Base-by-base conservation (phyloP, 768 basidiomycete genomes). In the Sporobolomyces phaffii region DNA sequence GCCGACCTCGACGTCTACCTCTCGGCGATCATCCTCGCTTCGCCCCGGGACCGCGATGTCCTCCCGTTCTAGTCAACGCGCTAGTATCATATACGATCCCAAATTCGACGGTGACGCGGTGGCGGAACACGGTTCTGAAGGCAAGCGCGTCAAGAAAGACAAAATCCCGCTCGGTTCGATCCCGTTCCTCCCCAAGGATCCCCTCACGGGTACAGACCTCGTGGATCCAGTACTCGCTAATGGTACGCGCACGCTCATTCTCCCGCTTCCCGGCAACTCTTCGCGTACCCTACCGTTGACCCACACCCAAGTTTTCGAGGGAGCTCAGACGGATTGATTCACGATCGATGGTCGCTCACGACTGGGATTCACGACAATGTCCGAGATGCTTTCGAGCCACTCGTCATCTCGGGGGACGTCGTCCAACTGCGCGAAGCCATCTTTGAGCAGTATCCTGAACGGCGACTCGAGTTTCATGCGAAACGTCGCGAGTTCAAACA, bases 351-450 rank as follows among this genome's bases (percentile, higher is more conserved):
- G 67, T 36, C 51, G 1, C 64, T 72, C 38, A 54, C 66, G 33
- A 15, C 36, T 1, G 50, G 31, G 2, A 2, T 17, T 26, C 50
- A 38, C 34, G 14, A 61, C 28, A 64, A 66, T 34, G 26, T 65
- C 2, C 24, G 50, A 40, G 56, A 60, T 29, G 65, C 64, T 2
- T 13, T 4, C n/a, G 58, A 60, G 22, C 57, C 64, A 1, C 62
- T 66, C 20, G 1, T 48, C 34, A 69, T 73, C 38, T 22, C 64
- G 15, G 72, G 72, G 13, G 68, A 73, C 22, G 64, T 73, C 20
- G 68, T 69, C 1, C 72, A 69, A 29, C 54, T 73, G 14, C 60
- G 72, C 3, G 68, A 73, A 53, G 68, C 65, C 0, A 52, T 69
- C 43, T 73, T 73, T 31, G 3, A 43, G 7, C 28, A 34, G 9